A percentile compares a stretch with the other conserved stretches of the same genome.
phyloP scores from a whole-genome alignment of 192 early-diverging fungal species.

The Coemansia sp. region DNA sequence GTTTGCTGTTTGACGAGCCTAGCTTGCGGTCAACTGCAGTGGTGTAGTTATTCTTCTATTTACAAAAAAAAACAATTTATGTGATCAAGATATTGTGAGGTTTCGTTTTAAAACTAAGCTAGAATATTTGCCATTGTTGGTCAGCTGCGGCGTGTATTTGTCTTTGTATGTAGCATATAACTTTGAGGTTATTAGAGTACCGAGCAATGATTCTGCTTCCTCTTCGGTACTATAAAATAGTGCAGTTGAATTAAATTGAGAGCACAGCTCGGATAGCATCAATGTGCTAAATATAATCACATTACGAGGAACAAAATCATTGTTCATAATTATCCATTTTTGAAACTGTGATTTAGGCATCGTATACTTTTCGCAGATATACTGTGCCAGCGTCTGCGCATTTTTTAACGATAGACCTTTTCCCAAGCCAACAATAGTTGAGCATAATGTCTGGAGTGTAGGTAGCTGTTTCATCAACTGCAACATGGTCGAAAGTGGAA shows the following conservation, averaged over 20 bases:
- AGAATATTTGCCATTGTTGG: not conserved
- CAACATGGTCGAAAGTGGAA: not conserved
- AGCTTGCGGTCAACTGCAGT: conserved; percentile 11
- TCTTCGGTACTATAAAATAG: not conserved
- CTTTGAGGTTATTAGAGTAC: not conserved
- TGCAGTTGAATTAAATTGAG: conserved; percentile 3
- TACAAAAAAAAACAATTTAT: not conserved
- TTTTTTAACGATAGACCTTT: not conserved
- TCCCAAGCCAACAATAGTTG: not conserved
- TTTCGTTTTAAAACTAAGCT: not conserved
- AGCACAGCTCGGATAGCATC: not conserved
- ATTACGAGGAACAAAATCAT: not conserved
- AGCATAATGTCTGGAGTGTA: not conserved
- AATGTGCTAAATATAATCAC: conserved; percentile 1
- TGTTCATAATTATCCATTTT: conserved; percentile 6
- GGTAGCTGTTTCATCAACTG: not conserved
- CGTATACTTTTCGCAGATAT: not conserved
- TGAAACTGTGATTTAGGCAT: conserved; percentile 6
- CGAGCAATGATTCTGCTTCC: not conserved
- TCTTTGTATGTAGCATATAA: not conserved
- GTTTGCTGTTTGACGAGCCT: conserved; percentile 65
- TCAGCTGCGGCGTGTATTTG: not conserved
- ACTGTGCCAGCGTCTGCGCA: not conserved
- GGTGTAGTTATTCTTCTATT: not conserved
- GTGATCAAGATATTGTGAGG: not conserved